These are phyloP conservation scores for Pichia sp. DNA, from an alignment of 1,139 yeast genomes.

Conservation along the genomic window DNA sequence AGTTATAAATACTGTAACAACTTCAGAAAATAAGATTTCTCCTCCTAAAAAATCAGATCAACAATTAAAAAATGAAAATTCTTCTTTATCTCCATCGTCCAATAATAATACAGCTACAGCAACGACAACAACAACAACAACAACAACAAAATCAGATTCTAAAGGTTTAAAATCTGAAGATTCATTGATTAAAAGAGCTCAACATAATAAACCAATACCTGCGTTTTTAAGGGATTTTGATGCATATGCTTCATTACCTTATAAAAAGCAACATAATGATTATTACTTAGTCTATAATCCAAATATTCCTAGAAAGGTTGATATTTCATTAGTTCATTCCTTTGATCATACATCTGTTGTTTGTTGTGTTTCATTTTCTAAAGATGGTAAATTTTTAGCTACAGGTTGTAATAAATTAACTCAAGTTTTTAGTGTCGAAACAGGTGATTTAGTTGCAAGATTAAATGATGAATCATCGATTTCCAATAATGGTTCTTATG, in stretches of 20 bases:
- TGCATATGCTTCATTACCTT: constrained; percentile 67
- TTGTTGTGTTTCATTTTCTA: constrained; percentile 91
- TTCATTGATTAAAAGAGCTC: constrained; percentile 37
- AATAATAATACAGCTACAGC: not conserved
- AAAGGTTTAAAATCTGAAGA: constrained; percentile 22
- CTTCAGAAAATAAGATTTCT: not conserved
- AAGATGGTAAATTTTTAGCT: constrained; percentile 88
- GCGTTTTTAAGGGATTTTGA: constrained; percentile 80
- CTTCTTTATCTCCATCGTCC: not conserved
- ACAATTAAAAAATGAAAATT: constrained; percentile 1
- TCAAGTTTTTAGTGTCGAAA: constrained; percentile 86
- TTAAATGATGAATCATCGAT: constrained; percentile 72
- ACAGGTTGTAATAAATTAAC: constrained; percentile 97
- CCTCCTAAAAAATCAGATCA: constrained; percentile 3
- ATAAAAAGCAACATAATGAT: constrained; percentile 79
- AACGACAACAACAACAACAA: constrained; percentile 15
- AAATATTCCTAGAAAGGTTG: constrained; percentile 66
- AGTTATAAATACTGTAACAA: not conserved
- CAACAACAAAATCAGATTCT: constrained; percentile 1
- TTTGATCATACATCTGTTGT: constrained; percentile 91
- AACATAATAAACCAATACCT: constrained; percentile 71
- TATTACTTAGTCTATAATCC: constrained; percentile 91
- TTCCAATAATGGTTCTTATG: constrained; percentile 32
- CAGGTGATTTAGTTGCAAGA: constrained; percentile 85
- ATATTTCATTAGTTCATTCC: constrained; percentile 83